These are phyloP conservation scores for Didymella pomorum DNA, from an alignment of 2,329 filamentous ascomycete species.

Conservation along the genomic window DNA sequence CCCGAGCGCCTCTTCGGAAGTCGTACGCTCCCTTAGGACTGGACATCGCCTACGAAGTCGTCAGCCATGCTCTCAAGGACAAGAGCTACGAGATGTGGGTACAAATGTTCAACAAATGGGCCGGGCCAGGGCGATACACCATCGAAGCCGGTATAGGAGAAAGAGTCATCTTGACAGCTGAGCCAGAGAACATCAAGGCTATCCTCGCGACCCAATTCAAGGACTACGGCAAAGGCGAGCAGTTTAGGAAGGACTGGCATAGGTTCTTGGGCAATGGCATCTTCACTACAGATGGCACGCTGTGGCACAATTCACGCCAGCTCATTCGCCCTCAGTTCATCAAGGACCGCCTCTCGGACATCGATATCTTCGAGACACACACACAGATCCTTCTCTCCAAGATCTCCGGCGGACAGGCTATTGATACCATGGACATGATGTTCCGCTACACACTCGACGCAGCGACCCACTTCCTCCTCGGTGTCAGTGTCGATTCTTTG, in stretches of 20 bases:
- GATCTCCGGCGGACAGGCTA: constrained; percentile 61
- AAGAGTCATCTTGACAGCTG: constrained; percentile 77
- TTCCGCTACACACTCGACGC: constrained; percentile 82
- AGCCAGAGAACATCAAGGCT: constrained; percentile 91
- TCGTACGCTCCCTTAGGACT: constrained; percentile 61
- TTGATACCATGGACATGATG: constrained; percentile 79
- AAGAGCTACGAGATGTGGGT: constrained; percentile 70
- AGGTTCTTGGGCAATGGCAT: constrained; percentile 77
- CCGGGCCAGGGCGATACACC: constrained; percentile 60
- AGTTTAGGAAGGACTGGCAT: constrained; percentile 78
- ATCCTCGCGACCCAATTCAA: constrained; percentile 85
- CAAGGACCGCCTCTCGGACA: constrained; percentile 81
- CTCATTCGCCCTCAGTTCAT: constrained; percentile 88
- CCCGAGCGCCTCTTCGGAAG: constrained; percentile 53
- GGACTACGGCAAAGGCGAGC: constrained; percentile 82
- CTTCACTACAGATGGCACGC: constrained; percentile 76
- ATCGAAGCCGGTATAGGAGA: constrained; percentile 65
- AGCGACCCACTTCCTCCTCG: constrained; percentile 86
- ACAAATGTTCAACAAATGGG: constrained; percentile 56
- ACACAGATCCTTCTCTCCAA: constrained; percentile 75
- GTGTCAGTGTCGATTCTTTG: constrained; percentile 72
- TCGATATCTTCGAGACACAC: constrained; percentile 82
- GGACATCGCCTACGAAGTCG: constrained; percentile 68
- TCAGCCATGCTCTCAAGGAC: constrained; percentile 62
- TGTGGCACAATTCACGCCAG: constrained; percentile 82